Evolutionary conservation across 495 filamentous ascomycete species (phyloP).

Genomic region (Tuber microsphaerosporum): DNA sequence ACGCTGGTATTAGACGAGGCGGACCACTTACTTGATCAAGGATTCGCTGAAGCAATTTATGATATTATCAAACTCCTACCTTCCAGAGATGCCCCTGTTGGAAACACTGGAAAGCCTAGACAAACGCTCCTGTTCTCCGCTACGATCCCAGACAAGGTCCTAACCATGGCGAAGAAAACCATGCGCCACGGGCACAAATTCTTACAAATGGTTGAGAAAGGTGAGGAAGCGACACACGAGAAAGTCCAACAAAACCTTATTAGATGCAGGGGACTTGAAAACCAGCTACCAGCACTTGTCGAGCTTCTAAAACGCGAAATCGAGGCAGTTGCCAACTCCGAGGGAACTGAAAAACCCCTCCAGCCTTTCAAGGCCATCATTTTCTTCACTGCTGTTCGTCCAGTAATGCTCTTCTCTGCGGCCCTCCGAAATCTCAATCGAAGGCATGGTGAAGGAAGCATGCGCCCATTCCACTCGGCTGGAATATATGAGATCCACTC

Average conservation of each 20-base stretch:
- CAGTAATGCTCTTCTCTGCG: conserved; percentile 56
- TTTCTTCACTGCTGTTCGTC: conserved; percentile 72
- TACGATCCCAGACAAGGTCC: conserved; percentile 76
- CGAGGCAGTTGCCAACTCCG: background rate
- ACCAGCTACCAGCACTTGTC: conserved; percentile 64
- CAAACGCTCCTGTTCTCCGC: conserved; percentile 94
- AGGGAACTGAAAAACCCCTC: conserved; percentile 39
- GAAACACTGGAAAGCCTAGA: conserved; percentile 50
- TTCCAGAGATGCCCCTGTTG: conserved; percentile 43
- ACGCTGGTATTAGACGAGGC: conserved; percentile 91
- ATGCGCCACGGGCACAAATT: conserved; percentile 72
- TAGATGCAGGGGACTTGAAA: conserved; percentile 59
- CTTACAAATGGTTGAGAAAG: conserved; percentile 68
- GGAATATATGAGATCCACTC: conserved; percentile 68
- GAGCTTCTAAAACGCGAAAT: conserved; percentile 57
- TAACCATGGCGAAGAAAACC: conserved; percentile 62
- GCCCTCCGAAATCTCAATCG: conserved; percentile 53
- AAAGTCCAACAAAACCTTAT: conserved; percentile 72
- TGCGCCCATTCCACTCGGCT: conserved; percentile 47
- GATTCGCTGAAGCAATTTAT: conserved; percentile 72
- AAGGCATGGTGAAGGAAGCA: conserved; percentile 22
- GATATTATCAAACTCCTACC: conserved; percentile 65
- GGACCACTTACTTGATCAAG: conserved; percentile 82
- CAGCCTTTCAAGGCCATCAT: conserved; percentile 88
- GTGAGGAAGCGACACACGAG: conserved; percentile 78